Base-by-base conservation (phyloP, 2,329 filamentous ascomycete genomes). In the Boeremia exigua region DNA sequence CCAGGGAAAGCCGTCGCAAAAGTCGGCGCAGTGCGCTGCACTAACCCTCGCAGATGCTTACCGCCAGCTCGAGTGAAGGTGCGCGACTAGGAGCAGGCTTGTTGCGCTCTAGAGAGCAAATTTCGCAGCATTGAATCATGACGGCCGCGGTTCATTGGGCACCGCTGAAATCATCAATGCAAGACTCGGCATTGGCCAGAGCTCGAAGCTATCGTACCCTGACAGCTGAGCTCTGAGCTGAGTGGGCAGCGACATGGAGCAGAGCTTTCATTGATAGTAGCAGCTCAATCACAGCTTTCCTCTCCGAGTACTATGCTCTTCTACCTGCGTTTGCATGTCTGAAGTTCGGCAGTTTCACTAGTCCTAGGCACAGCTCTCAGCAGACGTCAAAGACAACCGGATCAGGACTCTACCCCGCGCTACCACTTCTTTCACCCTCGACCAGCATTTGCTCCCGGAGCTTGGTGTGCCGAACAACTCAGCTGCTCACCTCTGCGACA, bases 121-220 rank as follows among this genome's bases (percentile, higher is more conserved):
- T 56, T 56, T 56, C 37, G 43, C 53, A 51, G 53, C 48, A 56
- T 56, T 55, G 54, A 56, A 15, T 52, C 54, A 57, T 57, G 48
- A 44, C 44, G 54, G 54, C 56, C 56, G 56, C 50, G 56, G 48
- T 50, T 55, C 53, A 54, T 54, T 58, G 51, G 51, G 42, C 50
- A 42, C 29, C 52, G 45, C 52, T 49, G 45, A 48, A 48, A 49
- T 48, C 45, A 30, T 48, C 52, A 56, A 56, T 56, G 51, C 49
- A 52, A 51, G 33, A 47, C 37, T 34, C 42, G 43, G 54, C 48
- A 56, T 56, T 51, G 54, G 54, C 23, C 48, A 52, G 53, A 50
- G 46, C 46, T 55, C 47, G 29, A 33, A 55, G 46, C 52, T 51
- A 45, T 53, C 43, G 29, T 36, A 39, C 40, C 48, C 49, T 46